Evolutionary conservation across 139 green algal species (phyloP).

Genomic region (Micromonas commoda): DNA sequence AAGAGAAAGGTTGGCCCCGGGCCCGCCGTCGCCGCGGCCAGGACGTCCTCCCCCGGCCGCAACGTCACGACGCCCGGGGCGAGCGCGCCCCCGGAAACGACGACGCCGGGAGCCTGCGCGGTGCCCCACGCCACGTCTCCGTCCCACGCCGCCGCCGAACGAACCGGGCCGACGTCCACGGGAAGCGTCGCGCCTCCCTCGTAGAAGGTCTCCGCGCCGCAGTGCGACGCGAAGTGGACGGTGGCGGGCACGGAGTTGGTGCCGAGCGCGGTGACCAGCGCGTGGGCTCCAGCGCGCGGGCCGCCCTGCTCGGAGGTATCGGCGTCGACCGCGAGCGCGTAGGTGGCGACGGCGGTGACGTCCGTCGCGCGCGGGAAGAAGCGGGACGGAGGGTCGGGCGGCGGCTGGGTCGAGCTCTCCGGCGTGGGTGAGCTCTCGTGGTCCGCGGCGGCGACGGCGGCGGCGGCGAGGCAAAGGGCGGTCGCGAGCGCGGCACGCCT

Average conservation of each 20-base stretch:
- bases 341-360: background rate
- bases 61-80: background rate
- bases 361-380: background rate
- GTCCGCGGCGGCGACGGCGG: too few species aligned
- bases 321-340: background rate
- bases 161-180: background rate
- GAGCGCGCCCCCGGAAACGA: background rate
- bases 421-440: too few species aligned
- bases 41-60: background rate
- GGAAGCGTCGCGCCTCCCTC: too few species aligned
- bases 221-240: background rate
- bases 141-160: too few species aligned
- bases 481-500: too few species aligned
- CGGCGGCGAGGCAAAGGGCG: too few species aligned
- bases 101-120: background rate
- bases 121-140: background rate
- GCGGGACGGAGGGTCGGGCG: background rate
- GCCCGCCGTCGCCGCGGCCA: background rate
- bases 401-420: too few species aligned
- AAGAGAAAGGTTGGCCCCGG: background rate
- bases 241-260: background rate
- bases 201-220: background rate
- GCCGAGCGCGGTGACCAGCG: background rate
- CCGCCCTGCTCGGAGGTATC: too few species aligned
- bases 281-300: too few species aligned